phyloP scores from a whole-genome alignment of 2,329 filamentous ascomycete species.

The Talaromyces amestolkiae region DNA sequence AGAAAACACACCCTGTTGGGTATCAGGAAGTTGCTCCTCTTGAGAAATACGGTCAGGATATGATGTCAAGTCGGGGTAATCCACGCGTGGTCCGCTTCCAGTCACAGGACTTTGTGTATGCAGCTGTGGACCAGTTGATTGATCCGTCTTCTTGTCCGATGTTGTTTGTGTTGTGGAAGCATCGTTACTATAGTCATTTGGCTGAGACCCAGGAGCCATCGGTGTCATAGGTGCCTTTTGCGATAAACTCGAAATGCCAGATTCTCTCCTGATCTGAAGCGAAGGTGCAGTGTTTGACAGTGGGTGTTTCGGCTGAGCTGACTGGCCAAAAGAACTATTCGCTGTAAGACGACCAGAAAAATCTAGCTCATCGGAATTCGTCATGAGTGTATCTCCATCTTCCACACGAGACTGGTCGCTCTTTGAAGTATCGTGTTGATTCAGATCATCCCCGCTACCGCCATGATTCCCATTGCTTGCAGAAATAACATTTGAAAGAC shows the following conservation, averaged over 20 bases:
- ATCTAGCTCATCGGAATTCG: conserved; percentile 47
- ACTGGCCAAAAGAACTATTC: conserved; percentile 50
- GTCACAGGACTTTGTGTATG: conserved; percentile 62
- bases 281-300: conserved; percentile 49
- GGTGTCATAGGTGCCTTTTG: conserved; percentile 56
- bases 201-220: conserved; percentile 57
- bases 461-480: conserved; percentile 59
- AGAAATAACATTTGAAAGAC: conserved; percentile 46
- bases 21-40: conserved; percentile 63
- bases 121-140: conserved; percentile 65
- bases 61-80: conserved; percentile 55
- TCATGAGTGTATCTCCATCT: conserved; percentile 63
- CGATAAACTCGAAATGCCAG: conserved; percentile 47
- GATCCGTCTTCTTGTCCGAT: conserved; percentile 74
- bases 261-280: conserved; percentile 45
- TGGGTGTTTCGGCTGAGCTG: conserved; percentile 48
- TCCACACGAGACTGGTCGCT: conserved; percentile 55
- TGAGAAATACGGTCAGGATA: conserved; percentile 52
- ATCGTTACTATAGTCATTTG: conserved; percentile 71
- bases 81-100: conserved; percentile 43
- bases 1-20: conserved; percentile 51
- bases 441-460: conserved; percentile 39
- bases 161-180: conserved; percentile 86
- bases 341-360: conserved; percentile 44
- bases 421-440: conserved; percentile 39